Evolutionary conservation across 768 basidiomycete species (phyloP).

Genomic region (Tylopilus vinaceipallidus): DNA sequence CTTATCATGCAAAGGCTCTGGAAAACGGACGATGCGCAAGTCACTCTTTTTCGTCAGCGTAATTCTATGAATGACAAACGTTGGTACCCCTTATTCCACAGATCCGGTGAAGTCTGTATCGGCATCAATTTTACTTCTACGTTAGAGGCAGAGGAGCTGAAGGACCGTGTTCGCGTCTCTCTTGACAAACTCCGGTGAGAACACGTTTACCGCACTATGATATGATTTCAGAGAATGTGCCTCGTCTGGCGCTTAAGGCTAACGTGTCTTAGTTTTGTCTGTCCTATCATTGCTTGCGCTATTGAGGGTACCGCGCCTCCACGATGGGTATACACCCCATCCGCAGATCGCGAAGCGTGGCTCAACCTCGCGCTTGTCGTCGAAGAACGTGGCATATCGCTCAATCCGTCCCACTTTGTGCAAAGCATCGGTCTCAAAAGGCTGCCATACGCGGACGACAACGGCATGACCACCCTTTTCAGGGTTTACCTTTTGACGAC

Average conservation of each 20-base stretch:
- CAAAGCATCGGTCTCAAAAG: slow-evolving; percentile 13
- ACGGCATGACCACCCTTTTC: not conserved
- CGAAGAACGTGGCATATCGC: slow-evolving; percentile 14
- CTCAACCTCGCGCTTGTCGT: slow-evolving; percentile 20
- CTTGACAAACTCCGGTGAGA: slow-evolving; percentile 22
- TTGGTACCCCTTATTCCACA: not conserved
- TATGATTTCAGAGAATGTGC: not conserved
- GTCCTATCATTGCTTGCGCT: slow-evolving; percentile 18
- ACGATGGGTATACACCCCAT: slow-evolving; percentile 24
- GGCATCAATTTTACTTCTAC: slow-evolving; percentile 15
- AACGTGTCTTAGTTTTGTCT: slow-evolving; percentile 10
- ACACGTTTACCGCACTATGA: too few species aligned
- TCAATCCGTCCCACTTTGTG: slow-evolving; percentile 19
- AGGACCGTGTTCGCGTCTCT: slow-evolving; percentile 8
- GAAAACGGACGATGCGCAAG: slow-evolving; percentile 13
- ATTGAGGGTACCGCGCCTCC: slow-evolving; percentile 11
- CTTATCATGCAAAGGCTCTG: slow-evolving; percentile 10
- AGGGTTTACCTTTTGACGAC: slow-evolving; percentile 14
- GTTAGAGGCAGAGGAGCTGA: slow-evolving; percentile 5
- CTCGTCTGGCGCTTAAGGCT: not conserved
- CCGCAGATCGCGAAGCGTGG: slow-evolving; percentile 22
- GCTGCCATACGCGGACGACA: slow-evolving; percentile 16
- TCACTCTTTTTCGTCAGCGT: not conserved
- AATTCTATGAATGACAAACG: not conserved
- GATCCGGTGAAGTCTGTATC: slow-evolving; percentile 17